These are phyloP conservation scores for Allium cepa DNA, from an alignment of 106 monocot genomes.

Conservation along the genomic window DNA sequence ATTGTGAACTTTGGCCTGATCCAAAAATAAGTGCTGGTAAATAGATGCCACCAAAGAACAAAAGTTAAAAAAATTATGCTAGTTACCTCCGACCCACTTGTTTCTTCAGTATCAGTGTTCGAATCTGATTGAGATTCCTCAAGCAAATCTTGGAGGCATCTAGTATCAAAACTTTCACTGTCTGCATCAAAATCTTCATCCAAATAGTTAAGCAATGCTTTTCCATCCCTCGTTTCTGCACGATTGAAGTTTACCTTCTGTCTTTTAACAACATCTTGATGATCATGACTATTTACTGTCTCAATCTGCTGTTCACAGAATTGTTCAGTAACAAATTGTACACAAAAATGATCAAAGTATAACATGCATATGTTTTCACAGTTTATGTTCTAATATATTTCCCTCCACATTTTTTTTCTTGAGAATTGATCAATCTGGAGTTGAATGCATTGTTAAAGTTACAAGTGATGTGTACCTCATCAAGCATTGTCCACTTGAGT, in stretches of 20 bases:
- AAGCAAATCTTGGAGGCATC: slow-evolving; percentile 84
- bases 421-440: no score
- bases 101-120: slow-evolving; percentile 38
- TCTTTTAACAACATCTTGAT: slow-evolving; percentile 10
- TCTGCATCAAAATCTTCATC: slow-evolving; percentile 30
- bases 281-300: slow-evolving; percentile 2
- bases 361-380: no score
- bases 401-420: no score
- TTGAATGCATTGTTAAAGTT: neutral
- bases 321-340: neutral
- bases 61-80: no score
- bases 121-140: slow-evolving; percentile 87
- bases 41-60: no score
- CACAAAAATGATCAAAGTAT: no score
- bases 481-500: slow-evolving; percentile 10
- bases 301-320: slow-evolving; percentile 28
- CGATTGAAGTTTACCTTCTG: slow-evolving; percentile 16
- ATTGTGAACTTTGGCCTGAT: slow-evolving; percentile 27
- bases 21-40: slow-evolving; percentile 1
- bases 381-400: no score
- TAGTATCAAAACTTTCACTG: slow-evolving; percentile 46
- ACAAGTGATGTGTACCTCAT: slow-evolving; percentile 30
- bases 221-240: slow-evolving; percentile 17
- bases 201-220: slow-evolving; percentile 9
- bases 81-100: slow-evolving; percentile 73